phyloP scores from a whole-genome alignment of 495 filamentous ascomycete genomes.

The Tuber calosporum region DNA sequence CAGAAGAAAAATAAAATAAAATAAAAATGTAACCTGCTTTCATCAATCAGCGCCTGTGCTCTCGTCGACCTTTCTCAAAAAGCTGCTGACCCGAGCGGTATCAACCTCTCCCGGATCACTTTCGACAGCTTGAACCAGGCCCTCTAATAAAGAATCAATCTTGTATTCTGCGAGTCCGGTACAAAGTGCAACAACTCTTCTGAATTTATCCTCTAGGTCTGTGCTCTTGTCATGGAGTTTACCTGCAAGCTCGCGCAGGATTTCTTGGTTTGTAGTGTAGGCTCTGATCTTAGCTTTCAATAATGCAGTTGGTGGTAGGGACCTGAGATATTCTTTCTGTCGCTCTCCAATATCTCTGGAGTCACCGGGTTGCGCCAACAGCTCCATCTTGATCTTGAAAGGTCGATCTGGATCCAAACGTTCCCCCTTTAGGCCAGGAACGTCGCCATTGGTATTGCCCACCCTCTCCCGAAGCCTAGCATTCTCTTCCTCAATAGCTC shows the following conservation, averaged over 20 bases:
- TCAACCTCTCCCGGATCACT: slow-evolving; percentile 65
- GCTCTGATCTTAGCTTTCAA: slow-evolving; percentile 44
- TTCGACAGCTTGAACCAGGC: slow-evolving; percentile 61
- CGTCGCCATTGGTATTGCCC: slow-evolving; percentile 26
- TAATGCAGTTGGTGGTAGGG: slow-evolving; percentile 21
- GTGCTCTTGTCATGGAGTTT: slow-evolving; percentile 55
- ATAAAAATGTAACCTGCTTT: neutral
- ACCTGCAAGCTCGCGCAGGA: slow-evolving; percentile 46
- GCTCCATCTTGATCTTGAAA: slow-evolving; percentile 22
- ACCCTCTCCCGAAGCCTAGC: slow-evolving; percentile 25
- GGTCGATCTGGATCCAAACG: slow-evolving; percentile 29
- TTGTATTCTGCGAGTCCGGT: slow-evolving; percentile 57
- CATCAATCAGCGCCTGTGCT: slow-evolving; percentile 36
- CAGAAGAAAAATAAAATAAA: neutral
- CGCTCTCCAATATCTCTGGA: slow-evolving; percentile 20
- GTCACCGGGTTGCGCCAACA: slow-evolving; percentile 28
- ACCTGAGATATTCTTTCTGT: slow-evolving; percentile 33
- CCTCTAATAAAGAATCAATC: slow-evolving; percentile 58
- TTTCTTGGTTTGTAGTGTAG: slow-evolving; percentile 48
- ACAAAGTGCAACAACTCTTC: slow-evolving; percentile 62
- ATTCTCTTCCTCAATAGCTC: slow-evolving; percentile 50
- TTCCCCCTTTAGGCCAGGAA: slow-evolving; percentile 22
- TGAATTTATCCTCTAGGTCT: slow-evolving; percentile 62
- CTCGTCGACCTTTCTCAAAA: slow-evolving; percentile 62
- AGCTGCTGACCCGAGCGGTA: slow-evolving; percentile 61